Conservation (phyloP, 306 rosid species). For the Ormosia emarginata region DNA sequence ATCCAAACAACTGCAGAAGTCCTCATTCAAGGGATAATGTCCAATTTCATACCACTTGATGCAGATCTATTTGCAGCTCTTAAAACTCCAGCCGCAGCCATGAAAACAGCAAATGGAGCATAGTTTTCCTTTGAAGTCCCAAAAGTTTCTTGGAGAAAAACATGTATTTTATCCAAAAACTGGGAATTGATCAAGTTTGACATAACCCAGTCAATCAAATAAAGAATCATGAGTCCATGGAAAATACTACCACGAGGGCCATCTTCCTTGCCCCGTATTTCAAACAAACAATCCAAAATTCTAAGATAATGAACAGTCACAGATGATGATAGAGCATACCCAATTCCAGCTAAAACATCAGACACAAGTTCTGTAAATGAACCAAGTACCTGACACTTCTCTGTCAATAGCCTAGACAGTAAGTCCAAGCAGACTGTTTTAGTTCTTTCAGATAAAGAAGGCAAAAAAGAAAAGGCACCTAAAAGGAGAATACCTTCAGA, state of each 20-base stretch:
- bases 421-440: slow-evolving; percentile 56
- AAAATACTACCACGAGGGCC: slow-evolving; percentile 49
- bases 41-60: slow-evolving; percentile 35
- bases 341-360: slow-evolving; percentile 74
- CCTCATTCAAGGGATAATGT: slow-evolving; percentile 39
- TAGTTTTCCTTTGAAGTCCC: slow-evolving; percentile 40
- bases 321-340: slow-evolving; percentile 78
- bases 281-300: slow-evolving; percentile 56
- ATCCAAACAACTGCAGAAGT: slow-evolving; percentile 47
- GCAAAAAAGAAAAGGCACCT: slow-evolving; percentile 59
- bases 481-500: slow-evolving; percentile 57
- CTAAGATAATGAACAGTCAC: slow-evolving; percentile 38
- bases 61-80: slow-evolving; percentile 43
- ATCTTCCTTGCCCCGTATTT: slow-evolving; percentile 56
- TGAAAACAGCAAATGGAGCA: slow-evolving; percentile 59
- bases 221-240: slow-evolving; percentile 71
- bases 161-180: slow-evolving; percentile 38
- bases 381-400: slow-evolving; percentile 38
- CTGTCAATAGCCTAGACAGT: slow-evolving; percentile 37
- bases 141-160: slow-evolving; percentile 37
- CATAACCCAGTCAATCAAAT: slow-evolving; percentile 74
- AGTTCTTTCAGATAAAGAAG: slow-evolving; percentile 44
- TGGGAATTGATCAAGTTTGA: slow-evolving; percentile 48
- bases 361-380: slow-evolving; percentile 45
- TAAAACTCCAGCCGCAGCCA: slow-evolving; percentile 80